Evolutionary conservation across 148 eudicot genomes (phyloP).

Genomic region (Arctostaphylos glauca): DNA sequence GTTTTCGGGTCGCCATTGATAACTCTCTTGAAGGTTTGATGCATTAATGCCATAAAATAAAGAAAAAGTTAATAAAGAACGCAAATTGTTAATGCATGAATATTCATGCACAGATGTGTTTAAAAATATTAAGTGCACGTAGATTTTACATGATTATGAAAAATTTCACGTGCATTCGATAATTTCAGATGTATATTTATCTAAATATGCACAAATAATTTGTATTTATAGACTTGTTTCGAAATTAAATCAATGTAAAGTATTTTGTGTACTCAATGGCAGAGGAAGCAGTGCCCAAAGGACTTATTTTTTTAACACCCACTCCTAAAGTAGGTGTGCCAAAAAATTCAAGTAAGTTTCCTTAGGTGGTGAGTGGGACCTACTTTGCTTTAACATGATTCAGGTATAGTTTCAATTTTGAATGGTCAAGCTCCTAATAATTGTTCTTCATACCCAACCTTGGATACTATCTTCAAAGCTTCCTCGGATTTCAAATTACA

Average conservation of each 20-base stretch:
- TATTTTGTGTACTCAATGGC: neutral
- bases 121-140: too few species aligned
- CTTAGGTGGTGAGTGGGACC: slow-evolving; percentile 13
- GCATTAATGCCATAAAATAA: too few species aligned
- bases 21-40: slow-evolving; percentile 21
- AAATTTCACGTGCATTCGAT: too few species aligned
- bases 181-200: too few species aligned
- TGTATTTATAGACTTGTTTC: neutral
- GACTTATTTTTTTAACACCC: neutral
- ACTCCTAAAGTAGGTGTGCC: neutral
- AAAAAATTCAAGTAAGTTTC: too few species aligned
- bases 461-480: slow-evolving; percentile 12
- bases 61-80: too few species aligned
- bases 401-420: slow-evolving; percentile 21
- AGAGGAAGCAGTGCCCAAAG: neutral
- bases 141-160: too few species aligned
- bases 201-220: too few species aligned
- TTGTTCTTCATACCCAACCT: slow-evolving; percentile 31
- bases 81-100: too few species aligned
- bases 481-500: neutral
- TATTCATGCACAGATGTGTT: too few species aligned
- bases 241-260: neutral
- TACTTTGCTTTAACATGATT: slow-evolving; percentile 23
- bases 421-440: slow-evolving; percentile 39
- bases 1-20: slow-evolving; percentile 25